Evolutionary conservation across 148 eudicot species (phyloP), one percentile per base, ranked within the genome.

Genomic region (Polygonum maritimum): DNA sequence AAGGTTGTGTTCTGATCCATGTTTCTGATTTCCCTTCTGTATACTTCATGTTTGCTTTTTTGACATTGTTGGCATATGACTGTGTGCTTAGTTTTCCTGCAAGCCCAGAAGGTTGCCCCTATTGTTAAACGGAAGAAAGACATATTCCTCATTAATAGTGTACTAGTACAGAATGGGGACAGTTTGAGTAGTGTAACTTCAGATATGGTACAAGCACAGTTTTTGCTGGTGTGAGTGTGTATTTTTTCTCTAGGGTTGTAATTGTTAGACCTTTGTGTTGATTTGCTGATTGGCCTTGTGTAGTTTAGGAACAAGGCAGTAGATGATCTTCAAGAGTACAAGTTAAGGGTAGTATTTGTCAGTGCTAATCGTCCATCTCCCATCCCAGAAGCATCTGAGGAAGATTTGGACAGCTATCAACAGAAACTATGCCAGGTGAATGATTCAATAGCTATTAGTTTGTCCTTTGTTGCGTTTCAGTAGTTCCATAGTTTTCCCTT

Each of bases 311-410:
- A 54, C 16, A 47, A 49, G 38, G 65, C 10, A 3, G 45, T 47
- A 21, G 16, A 74, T 49, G 48, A 35, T 74, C 19, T 74, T 51
- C 51, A 74, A 36, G 48, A 49, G 76, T 36, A 74, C 63, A 74
- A 33, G 44, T 35, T 74, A 31, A 51, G 63, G 65, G 76, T 74
- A 36, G 63, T 74, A 3, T 40, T 74, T 54, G 63, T 52, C 21
- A 49, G 4, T 35, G 76, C 47, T 33, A 74, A 52, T 74, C 76
- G 26, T 6, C 76, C 76, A 7, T 74, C 76, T 16, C 76, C 76
- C 31, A 74, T 74, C 62, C 76, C 45, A 31, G 76, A 74, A 51
- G 76, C 18, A 36, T 36, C 26, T 9, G 76, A 74, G 49, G 65
- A 58, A 58, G 65, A 9, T 26, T 58, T 58, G 10, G 35, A 58